Evolutionary conservation across 2,329 filamentous ascomycete genomes (phyloP), one percentile per base, ranked within the genome.

Genomic region (Raffaelea deltoideospora): DNA sequence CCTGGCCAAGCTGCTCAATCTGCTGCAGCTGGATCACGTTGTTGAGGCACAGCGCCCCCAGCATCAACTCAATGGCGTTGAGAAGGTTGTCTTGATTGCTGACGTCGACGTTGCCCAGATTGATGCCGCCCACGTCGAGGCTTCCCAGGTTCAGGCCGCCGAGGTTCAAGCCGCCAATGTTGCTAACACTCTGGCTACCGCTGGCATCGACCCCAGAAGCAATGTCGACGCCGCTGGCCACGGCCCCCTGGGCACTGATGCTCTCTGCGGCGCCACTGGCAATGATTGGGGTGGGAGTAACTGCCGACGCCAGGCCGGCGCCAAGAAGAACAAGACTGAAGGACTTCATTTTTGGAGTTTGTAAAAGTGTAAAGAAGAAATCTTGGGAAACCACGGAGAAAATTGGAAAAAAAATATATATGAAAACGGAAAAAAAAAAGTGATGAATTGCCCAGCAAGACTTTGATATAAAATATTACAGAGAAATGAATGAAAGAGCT

Each of bases 41-140:
- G 22, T 43, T 41, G 26, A 55, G 43, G 37, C 53, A 56, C 10
- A 55, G 46, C n/a, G 41, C 40, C 18, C 42, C 42, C 33, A 51
- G 42, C 45, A 56, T 48, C 11, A 43, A 42, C 36, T 48, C 43
- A 29, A 57, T 56, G 14, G 47, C 53, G 28, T 49, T 48, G 33
- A 49, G 44, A 10, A 56, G 32, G 17, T 47, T 42, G 27, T 49
- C 34, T 35, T 53, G 47, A 46, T 47, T 52, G 36, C 35, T 37
- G 22, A 56, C 45, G 43, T 55, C 43, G 40, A 53, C 35, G 37
- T 35, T 47, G 33, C 46, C 50, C 5, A 56, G 45, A 39, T 54
- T 45, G 27, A 53, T n/a, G 27, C 48, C 48, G 34, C 45, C 43
- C 18, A 48, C 22, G 17, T 46, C 42, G 15, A 52, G 41, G 40